These are phyloP conservation scores for Cyclotella cryptica DNA, from an alignment of 108 stramenopile species.

Conservation along the genomic window DNA sequence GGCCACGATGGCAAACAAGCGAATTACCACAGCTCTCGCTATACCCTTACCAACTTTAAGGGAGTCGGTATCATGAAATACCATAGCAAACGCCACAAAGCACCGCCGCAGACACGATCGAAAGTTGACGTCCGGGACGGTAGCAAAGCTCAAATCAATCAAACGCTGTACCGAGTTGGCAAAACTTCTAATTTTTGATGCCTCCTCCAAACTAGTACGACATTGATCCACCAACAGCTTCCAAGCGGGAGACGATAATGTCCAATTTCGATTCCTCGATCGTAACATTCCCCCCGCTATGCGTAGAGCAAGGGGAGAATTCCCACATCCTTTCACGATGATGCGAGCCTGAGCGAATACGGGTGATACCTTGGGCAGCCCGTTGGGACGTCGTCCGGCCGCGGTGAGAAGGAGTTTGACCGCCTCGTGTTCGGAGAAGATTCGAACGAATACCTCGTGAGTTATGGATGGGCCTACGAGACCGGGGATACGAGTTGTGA, in stretches of 20 bases:
- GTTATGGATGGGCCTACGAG: slow-evolving; percentile 77
- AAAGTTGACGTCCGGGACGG: slow-evolving; percentile 62
- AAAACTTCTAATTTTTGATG: slow-evolving; percentile 84
- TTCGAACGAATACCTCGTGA: slow-evolving; percentile 89
- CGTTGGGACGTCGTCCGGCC: slow-evolving; percentile 84
- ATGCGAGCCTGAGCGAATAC: slow-evolving; percentile 87
- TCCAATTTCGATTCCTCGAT: slow-evolving; percentile 84
- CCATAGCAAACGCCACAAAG: slow-evolving; percentile 86
- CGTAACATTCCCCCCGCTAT: slow-evolving; percentile 89
- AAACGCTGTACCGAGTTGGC: slow-evolving; percentile 81
- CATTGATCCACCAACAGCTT: slow-evolving; percentile 77
- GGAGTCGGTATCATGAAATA: slow-evolving; percentile 85
- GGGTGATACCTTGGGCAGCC: slow-evolving; percentile 73
- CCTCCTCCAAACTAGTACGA: slow-evolving; percentile 82
- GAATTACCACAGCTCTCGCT: slow-evolving; percentile 76
- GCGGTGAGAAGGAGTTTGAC: slow-evolving; percentile 86
- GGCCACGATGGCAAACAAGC: slow-evolving; percentile 72
- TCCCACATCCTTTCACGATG: slow-evolving; percentile 90
- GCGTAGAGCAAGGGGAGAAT: slow-evolving; percentile 84
- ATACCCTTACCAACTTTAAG: slow-evolving; percentile 81
- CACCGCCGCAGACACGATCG: slow-evolving; percentile 74
- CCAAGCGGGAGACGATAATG: slow-evolving; percentile 82
- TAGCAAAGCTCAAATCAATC: slow-evolving; percentile 82
- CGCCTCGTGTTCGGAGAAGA: slow-evolving; percentile 88
- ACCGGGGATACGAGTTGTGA: slow-evolving; percentile 79